Evolutionary conservation across 345 rosid species (phyloP).

Genomic region (Xanthoceras sorbifolium): DNA sequence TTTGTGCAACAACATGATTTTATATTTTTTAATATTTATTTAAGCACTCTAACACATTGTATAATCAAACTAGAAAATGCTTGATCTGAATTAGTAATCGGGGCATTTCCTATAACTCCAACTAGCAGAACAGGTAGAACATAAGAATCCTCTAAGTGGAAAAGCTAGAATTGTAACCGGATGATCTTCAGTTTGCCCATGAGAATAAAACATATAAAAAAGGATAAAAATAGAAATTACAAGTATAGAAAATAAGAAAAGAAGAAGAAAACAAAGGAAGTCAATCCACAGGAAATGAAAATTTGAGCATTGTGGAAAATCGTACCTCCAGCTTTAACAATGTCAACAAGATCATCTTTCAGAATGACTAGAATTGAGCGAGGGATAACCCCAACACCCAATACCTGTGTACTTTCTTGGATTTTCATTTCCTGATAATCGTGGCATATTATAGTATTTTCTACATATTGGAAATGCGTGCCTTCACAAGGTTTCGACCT

Average conservation of each 20-base stretch:
- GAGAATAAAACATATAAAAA: background rate
- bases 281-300: background rate
- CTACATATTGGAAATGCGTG: slow-evolving; percentile 62
- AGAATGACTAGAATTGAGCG: slow-evolving; percentile 77
- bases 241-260: background rate
- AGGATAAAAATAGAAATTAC: background rate
- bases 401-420: slow-evolving; percentile 88
- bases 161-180: background rate
- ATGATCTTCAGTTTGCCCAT: background rate
- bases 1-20: background rate
- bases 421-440: slow-evolving; percentile 96
- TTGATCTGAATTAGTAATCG: background rate
- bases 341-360: slow-evolving; percentile 94
- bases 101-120: background rate
- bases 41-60: background rate
- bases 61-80: background rate
- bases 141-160: background rate
- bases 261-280: background rate
- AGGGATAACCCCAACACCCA: slow-evolving; percentile 96
- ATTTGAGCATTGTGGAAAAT: slow-evolving; percentile 14
- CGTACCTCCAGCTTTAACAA: slow-evolving; percentile 94
- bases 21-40: background rate
- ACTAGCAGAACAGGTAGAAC: background rate
- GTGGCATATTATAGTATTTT: slow-evolving; percentile 68
- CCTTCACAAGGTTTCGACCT: slow-evolving; percentile 75